phyloP scores from a whole-genome alignment of 2,329 filamentous ascomycete species.

The Metarhizium brunneum region DNA sequence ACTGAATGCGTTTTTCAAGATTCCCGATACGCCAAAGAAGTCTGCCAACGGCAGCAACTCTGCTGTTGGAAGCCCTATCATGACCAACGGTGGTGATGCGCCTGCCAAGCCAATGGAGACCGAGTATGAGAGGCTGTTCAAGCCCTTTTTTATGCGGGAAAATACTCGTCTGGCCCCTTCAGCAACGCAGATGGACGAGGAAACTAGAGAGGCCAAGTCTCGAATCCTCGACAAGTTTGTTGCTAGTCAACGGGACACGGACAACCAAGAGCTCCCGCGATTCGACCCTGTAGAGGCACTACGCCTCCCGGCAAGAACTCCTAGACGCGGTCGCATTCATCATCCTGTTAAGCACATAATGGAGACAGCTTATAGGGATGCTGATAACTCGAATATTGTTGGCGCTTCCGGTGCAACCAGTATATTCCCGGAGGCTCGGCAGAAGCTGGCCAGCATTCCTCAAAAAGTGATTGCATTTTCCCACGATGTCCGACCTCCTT shows the following conservation, averaged over 20 bases:
- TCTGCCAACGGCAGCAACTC: slow-evolving; percentile 20
- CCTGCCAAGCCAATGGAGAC: slow-evolving; percentile 21
- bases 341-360: slow-evolving; percentile 54
- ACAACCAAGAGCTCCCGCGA: slow-evolving; percentile 18
- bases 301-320: slow-evolving; percentile 28
- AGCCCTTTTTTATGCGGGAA: slow-evolving; percentile 70
- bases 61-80: slow-evolving; percentile 19
- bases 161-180: slow-evolving; percentile 61
- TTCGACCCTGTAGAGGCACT: slow-evolving; percentile 40
- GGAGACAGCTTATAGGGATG: slow-evolving; percentile 40
- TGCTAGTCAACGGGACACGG: slow-evolving; percentile 34
- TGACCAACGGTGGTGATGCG: slow-evolving; percentile 14
- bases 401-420: slow-evolving; percentile 26
- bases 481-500: slow-evolving; percentile 59
- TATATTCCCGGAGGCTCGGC: slow-evolving; percentile 22
- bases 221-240: slow-evolving; percentile 44
- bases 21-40: slow-evolving; percentile 32
- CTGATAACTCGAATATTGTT: slow-evolving; percentile 26
- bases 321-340: slow-evolving; percentile 36
- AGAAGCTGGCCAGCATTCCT: slow-evolving; percentile 42
- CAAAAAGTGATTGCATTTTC: slow-evolving; percentile 55
- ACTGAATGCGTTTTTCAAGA: slow-evolving; percentile 35
- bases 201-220: slow-evolving; percentile 43
- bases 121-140: slow-evolving; percentile 62
- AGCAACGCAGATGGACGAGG: slow-evolving; percentile 47